Base-by-base conservation (phyloP, 2,329 filamentous ascomycete species). In the Hirsutella minnesotensis region DNA sequence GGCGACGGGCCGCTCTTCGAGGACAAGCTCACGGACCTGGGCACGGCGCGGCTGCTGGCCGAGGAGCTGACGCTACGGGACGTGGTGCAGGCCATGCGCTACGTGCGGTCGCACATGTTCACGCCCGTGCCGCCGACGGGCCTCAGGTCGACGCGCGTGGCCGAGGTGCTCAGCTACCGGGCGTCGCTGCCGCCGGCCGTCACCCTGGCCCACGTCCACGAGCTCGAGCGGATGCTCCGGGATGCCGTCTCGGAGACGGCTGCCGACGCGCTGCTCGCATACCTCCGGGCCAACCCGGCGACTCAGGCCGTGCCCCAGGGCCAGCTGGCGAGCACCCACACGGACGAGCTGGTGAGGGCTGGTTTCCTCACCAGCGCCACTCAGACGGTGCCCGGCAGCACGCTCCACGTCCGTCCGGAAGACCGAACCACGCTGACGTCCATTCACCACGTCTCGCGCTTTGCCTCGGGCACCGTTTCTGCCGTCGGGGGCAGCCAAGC, bases 401-500 rank as follows among this genome's bases (percentile, higher is more conserved):
- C 60, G 34, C 53, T 70, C 10, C 65, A 67, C 39, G 57, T 68
- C 10, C 66, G 73, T 3, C 72, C 73, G 0, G 73, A 75, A 42
- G 70, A 73, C 43, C 67, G 68, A 48, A 70, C 70, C 15, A 75
- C 72, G 9, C 63, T 81, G 31, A 70, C 74, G 20, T 79, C 77
- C 3, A 66, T 87, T 9, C 73, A 79, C 31, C 72, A 68, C 21
- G 75, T 84, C 19, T 76, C 79, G 2, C 70, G 67, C 47, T 79
- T 81, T 19, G 76, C 81, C 5, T 81, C 83, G 1, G 84, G 84
- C 13, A 79, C 79, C 3, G 53, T 83, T 2, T 80, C 69, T 7
- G 81, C 83, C 1, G 77, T 87, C 1, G 84, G 84, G 1, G 83
- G 83, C 4, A 62, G 67, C n/a, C 75, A 75, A 18, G 81, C 77